Conservation (phyloP, 176 grass and related monocot species). For the Juncus inflexus region DNA sequence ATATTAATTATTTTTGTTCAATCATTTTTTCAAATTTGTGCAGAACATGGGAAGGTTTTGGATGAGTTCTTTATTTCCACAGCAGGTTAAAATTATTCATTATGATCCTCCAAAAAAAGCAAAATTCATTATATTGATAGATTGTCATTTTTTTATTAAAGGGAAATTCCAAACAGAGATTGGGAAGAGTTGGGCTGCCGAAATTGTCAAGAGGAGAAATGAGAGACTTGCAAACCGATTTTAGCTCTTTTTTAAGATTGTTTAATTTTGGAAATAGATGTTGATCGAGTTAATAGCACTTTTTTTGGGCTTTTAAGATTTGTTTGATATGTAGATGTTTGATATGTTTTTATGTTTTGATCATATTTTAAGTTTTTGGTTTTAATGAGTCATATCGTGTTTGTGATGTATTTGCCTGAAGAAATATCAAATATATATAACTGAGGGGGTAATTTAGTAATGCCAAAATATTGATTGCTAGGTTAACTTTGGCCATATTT, state of each 20-base stretch:
- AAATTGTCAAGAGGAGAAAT: conserved; percentile 75
- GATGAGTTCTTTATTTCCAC: conserved; percentile 96
- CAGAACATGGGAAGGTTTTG: conserved; percentile 87
- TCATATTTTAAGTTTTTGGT: no score
- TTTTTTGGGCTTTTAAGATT: no score
- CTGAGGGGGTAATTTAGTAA: no score
- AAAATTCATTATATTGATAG: not conserved
- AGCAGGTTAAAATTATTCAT: conserved; percentile 55
- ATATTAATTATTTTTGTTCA: not conserved
- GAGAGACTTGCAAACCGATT: conserved; percentile 28
- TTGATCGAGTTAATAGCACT: no score
- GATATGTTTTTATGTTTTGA: no score
- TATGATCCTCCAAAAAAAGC: conserved; percentile 9
- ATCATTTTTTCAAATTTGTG: conserved; percentile 22
- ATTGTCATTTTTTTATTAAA: conserved; percentile 24
- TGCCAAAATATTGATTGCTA: no score
- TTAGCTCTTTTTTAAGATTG: conserved; percentile 16
- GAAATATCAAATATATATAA: no score
- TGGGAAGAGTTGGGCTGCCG: conserved; percentile 91
- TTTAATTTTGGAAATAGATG: not conserved
- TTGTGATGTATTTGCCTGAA: no score
- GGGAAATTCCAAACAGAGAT: conserved; percentile 93
- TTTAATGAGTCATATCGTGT: no score
- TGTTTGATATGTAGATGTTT: no score
- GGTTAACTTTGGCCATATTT: no score